phyloP scores from a whole-genome alignment of 495 filamentous ascomycete genomes.

The Penicillium steckii region DNA sequence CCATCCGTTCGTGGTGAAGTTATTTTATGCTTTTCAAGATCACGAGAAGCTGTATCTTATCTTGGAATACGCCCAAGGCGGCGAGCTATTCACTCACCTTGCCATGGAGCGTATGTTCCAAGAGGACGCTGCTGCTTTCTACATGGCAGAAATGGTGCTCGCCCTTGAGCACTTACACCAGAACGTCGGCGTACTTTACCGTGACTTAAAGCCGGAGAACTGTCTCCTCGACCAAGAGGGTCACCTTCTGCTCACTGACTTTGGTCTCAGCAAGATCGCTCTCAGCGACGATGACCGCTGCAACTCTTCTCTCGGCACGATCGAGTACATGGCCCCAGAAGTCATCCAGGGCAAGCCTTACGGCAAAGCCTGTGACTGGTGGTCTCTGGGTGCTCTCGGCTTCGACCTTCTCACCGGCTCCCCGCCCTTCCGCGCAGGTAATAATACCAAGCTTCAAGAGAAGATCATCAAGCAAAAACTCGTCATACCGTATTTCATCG shows the following conservation, averaged over 20 bases:
- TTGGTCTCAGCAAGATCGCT: constrained; percentile 94
- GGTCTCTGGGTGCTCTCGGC: constrained; percentile 90
- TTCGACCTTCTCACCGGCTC: constrained; percentile 88
- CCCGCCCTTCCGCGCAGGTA: constrained; percentile 86
- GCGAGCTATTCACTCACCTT: constrained; percentile 89
- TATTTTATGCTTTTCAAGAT: constrained; percentile 98
- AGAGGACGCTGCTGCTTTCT: constrained; percentile 85
- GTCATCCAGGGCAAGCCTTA: constrained; percentile 79
- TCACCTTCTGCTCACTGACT: constrained; percentile 93
- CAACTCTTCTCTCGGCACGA: constrained; percentile 81
- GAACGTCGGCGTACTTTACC: constrained; percentile 89
- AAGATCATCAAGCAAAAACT: constrained; percentile 93
- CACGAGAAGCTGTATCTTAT: constrained; percentile 97
- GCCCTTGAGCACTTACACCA: constrained; percentile 91
- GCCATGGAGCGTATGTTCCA: constrained; percentile 88
- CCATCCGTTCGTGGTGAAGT: constrained; percentile 95
- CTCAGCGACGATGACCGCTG: constrained; percentile 75
- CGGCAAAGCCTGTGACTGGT: constrained; percentile 95
- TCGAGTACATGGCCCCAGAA: constrained; percentile 99
- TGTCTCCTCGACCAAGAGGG: constrained; percentile 89
- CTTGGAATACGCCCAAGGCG: constrained; percentile 96
- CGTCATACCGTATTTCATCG: constrained; percentile 79
- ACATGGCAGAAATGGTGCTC: constrained; percentile 96
- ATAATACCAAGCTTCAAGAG: constrained; percentile 87
- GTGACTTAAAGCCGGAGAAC: constrained; percentile 97